Percentiles rank a stretch among this genome's conserved stretches.
These are phyloP conservation scores for Clonostachys byssicola DNA, from an alignment of 2,329 filamentous ascomycete species.

Conservation along the genomic window DNA sequence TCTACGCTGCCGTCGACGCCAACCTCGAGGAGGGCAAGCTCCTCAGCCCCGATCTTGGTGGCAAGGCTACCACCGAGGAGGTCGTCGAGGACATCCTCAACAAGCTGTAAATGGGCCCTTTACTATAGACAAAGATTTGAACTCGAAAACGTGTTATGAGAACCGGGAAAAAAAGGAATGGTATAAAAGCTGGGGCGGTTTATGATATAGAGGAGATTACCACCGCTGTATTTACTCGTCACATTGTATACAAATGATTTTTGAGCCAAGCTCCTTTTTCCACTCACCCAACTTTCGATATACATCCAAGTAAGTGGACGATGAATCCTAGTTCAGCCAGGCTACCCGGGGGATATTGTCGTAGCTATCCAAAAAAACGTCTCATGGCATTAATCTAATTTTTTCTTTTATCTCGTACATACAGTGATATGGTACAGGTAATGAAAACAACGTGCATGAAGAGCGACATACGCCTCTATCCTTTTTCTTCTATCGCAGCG, in stretches of 20 bases:
- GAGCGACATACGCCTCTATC: neutral
- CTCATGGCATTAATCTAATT: too few species aligned
- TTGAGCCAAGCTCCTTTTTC: neutral
- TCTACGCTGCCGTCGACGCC: conserved; percentile 88
- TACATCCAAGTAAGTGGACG: too few species aligned
- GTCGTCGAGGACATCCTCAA: conserved; percentile 83
- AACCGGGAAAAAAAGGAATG: too few species aligned
- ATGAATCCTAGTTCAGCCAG: too few species aligned
- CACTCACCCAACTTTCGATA: neutral
- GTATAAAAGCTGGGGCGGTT: too few species aligned
- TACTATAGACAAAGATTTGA: too few species aligned
- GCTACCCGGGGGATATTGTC: too few species aligned
- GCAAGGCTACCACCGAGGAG: conserved; percentile 78
- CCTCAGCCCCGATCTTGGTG: conserved; percentile 86
- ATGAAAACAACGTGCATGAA: too few species aligned
- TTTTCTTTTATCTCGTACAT: too few species aligned
- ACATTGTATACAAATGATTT: neutral
- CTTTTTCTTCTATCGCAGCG: neutral
- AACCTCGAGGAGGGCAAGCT: conserved; percentile 81
- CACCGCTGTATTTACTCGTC: neutral
- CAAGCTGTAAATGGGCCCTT: conserved; percentile 55
- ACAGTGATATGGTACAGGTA: too few species aligned
- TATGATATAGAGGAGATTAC: neutral
- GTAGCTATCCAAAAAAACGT: too few species aligned
- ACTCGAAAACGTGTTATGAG: too few species aligned